Conservation (phyloP, 192 early-diverging fungal species). For the Pilaira anomala region DNA sequence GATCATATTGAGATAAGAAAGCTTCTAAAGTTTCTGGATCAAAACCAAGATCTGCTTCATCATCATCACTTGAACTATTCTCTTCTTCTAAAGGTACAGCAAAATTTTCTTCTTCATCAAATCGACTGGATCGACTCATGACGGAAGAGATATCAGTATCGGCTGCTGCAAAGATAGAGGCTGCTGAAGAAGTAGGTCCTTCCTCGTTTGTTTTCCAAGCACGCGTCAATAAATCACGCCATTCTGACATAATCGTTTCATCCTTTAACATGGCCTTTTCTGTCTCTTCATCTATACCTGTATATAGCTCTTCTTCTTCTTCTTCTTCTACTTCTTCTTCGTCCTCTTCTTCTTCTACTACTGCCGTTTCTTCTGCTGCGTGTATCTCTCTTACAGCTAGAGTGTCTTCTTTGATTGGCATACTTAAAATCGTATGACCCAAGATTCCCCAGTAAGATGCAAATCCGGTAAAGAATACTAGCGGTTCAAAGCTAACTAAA, state of each 20-base stretch:
- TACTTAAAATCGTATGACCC: neutral
- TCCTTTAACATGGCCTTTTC: constrained; percentile 29
- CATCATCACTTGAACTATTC: constrained; percentile 7
- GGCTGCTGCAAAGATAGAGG: neutral
- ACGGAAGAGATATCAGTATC: constrained; percentile 20
- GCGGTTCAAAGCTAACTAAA: constrained; percentile 10
- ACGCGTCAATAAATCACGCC: constrained; percentile 30
- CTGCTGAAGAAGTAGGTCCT: neutral
- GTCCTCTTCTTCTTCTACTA: constrained; percentile 10
- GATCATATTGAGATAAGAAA: constrained; percentile 10
- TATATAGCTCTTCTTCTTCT: constrained; percentile 14
- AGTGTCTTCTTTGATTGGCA: too few species aligned
- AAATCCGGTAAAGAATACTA: constrained; percentile 15
- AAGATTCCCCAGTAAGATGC: constrained; percentile 8
- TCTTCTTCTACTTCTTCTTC: constrained; percentile 13
- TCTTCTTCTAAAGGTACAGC: neutral
- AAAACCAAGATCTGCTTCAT: constrained; percentile 22
- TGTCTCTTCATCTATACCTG: too few species aligned
- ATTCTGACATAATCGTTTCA: constrained; percentile 30
- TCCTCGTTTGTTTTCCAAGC: constrained; percentile 23
- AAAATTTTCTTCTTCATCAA: constrained; percentile 21
- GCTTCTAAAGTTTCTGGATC: constrained; percentile 17
- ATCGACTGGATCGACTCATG: constrained; percentile 23
- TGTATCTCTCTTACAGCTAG: neutral
- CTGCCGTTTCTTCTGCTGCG: neutral